Conservation (phyloP, 441 rosid genomes). For the Viola pubescens region DNA sequence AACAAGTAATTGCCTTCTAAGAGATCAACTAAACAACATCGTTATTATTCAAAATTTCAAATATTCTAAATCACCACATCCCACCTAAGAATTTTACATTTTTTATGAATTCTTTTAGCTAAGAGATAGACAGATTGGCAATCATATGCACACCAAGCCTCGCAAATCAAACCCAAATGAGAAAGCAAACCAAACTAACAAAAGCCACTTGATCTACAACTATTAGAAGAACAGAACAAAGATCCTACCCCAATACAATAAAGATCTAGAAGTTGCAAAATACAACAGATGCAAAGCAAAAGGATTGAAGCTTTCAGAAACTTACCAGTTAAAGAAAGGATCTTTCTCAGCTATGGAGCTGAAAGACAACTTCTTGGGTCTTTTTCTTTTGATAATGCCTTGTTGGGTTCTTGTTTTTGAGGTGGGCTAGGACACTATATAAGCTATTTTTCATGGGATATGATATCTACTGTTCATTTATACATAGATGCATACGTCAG, state of each 20-base stretch:
- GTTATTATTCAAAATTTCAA: too few species aligned
- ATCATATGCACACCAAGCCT: conserved; percentile 1
- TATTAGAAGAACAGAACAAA: conserved; percentile 8
- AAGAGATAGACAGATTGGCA: neutral
- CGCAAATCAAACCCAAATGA: conserved; percentile 4
- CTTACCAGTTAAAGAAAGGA: conserved; percentile 1
- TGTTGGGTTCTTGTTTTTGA: too few species aligned
- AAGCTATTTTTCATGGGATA: too few species aligned
- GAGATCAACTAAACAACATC: too few species aligned
- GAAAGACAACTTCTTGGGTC: neutral
- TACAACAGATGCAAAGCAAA: too few species aligned
- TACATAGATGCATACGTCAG: too few species aligned
- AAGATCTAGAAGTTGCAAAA: conserved; percentile 27
- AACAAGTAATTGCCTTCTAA: too few species aligned
- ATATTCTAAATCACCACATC: neutral
- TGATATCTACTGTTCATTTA: too few species aligned
- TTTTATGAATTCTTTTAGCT: neutral
- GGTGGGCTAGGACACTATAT: too few species aligned
- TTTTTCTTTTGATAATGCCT: too few species aligned
- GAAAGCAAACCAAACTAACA: neutral
- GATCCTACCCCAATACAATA: conserved; percentile 15
- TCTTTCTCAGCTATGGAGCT: conserved; percentile 8
- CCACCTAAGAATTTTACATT: neutral
- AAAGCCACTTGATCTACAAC: conserved; percentile 30
- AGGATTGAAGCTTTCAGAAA: neutral